Percentiles rank a stretch among this genome's conserved stretches.
Conservation (phyloP, 2,329 filamentous ascomycete species). For the Stagonosporopsis rhizophila region DNA sequence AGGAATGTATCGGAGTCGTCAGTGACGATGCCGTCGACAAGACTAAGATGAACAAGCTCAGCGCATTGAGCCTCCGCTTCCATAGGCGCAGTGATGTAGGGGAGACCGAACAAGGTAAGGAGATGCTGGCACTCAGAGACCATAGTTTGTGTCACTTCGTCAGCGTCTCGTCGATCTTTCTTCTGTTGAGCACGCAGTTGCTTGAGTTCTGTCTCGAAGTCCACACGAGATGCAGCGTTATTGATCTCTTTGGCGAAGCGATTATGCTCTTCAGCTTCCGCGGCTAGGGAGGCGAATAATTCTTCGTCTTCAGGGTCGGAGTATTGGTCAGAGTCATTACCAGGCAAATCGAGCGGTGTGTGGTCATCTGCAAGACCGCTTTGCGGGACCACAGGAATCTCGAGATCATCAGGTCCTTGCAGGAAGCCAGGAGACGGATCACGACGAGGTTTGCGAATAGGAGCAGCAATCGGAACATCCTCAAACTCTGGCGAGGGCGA, state of each 20-base stretch:
- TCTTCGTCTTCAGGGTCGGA: conserved; percentile 94
- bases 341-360: conserved; percentile 33
- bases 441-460: conserved; percentile 25
- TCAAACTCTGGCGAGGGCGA: conserved; percentile 61
- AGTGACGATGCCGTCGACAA: conserved; percentile 97
- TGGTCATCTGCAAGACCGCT: conserved; percentile 43
- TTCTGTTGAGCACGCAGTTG: conserved; percentile 92
- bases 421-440: conserved; percentile 33
- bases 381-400: conserved; percentile 38
- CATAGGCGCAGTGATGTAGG: conserved; percentile 98
- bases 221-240: conserved; percentile 69
- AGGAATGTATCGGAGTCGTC: conserved; percentile 97
- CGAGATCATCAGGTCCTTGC: conserved; percentile 39
- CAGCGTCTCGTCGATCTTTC: conserved; percentile 92
- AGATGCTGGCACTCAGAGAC: conserved; percentile 92
- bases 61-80: conserved; percentile 98
- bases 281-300: conserved; percentile 81
- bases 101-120: conserved; percentile 87
- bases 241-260: conserved; percentile 90
- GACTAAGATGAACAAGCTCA: conserved; percentile 81
- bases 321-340: conserved; percentile 50
- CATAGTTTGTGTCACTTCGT: conserved; percentile 97
- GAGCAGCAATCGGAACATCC: conserved; percentile 50
- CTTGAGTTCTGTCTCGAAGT: conserved; percentile 87
- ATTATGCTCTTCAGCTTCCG: conserved; percentile 92